Evolutionary conservation across 345 rosid genomes (phyloP).

Genomic region (Carallia brachiata): DNA sequence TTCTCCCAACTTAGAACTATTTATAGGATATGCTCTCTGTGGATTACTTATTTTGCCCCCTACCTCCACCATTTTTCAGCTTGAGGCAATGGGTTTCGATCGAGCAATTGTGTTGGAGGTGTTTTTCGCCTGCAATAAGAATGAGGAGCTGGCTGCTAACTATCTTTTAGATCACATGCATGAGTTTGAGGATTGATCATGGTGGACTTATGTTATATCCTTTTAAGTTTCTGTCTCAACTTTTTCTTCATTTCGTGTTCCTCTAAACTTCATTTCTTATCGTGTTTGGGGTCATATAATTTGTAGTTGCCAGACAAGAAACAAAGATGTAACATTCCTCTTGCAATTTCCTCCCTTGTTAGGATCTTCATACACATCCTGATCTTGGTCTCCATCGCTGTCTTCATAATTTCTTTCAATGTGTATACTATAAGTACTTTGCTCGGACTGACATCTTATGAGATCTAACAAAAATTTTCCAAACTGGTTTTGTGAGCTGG

Average conservation of each 20-base stretch:
- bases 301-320: conserved; percentile 11
- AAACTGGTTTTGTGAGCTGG: background rate
- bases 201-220: background rate
- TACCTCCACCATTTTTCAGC: conserved; percentile 32
- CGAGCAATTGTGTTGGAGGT: conserved; percentile 74
- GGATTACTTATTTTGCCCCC: too few relatives aligned
- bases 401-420: conserved; percentile 2
- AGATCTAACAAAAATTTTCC: background rate
- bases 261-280: conserved; percentile 4
- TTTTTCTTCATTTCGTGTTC: background rate
- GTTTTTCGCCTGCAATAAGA: conserved; percentile 92
- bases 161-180: conserved; percentile 90
- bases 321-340: conserved; percentile 20
- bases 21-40: background rate
- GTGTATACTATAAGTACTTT: background rate
- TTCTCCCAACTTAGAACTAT: background rate
- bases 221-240: too few relatives aligned
- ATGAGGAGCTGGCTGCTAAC: conserved; percentile 93
- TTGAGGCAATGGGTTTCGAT: conserved; percentile 91
- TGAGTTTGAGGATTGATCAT: conserved; percentile 71
- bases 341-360: background rate
- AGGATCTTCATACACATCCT: conserved; percentile 3
- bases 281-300: conserved; percentile 17
- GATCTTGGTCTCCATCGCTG: conserved; percentile 4
- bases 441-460: background rate